Conservation (phyloP, 2,329 filamentous ascomycete genomes). For the Fusarium tanahbumbuense region DNA sequence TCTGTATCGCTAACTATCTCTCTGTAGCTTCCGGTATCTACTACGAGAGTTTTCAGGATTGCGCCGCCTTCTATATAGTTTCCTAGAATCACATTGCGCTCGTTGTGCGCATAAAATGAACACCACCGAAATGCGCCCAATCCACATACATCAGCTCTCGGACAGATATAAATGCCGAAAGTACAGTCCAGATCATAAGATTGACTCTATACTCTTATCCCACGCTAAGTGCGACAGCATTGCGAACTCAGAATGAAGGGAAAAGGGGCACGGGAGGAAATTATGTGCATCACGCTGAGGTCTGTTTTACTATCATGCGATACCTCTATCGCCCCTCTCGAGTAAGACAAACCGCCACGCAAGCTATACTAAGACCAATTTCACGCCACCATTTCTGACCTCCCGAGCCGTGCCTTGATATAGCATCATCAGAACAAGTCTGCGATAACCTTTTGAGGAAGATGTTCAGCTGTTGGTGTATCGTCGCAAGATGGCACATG, state of each 20-base stretch:
- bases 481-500: neutral
- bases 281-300: constrained; percentile 5
- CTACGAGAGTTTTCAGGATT: constrained; percentile 26
- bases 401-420: constrained; percentile 20
- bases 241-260: neutral
- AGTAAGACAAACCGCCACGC: constrained; percentile 44
- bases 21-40: constrained; percentile 3
- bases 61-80: constrained; percentile 3
- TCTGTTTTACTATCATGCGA: constrained; percentile 32
- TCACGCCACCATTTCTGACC: constrained; percentile 45
- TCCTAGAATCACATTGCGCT: constrained; percentile 4
- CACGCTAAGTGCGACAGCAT: neutral
- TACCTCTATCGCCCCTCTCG: constrained; percentile 40
- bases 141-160: constrained; percentile 15
- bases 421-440: constrained; percentile 28
- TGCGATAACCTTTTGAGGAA: constrained; percentile 6
- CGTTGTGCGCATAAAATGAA: constrained; percentile 16
- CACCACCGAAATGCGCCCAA: constrained; percentile 14
- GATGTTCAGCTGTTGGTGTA: neutral
- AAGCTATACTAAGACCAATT: constrained; percentile 46
- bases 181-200: too few species aligned
- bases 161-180: neutral
- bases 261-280: neutral
- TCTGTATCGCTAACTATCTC: neutral
- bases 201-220: too few species aligned